Conservation (phyloP, 2,329 filamentous ascomycete genomes). For the Aureobasidium melanogenum region DNA sequence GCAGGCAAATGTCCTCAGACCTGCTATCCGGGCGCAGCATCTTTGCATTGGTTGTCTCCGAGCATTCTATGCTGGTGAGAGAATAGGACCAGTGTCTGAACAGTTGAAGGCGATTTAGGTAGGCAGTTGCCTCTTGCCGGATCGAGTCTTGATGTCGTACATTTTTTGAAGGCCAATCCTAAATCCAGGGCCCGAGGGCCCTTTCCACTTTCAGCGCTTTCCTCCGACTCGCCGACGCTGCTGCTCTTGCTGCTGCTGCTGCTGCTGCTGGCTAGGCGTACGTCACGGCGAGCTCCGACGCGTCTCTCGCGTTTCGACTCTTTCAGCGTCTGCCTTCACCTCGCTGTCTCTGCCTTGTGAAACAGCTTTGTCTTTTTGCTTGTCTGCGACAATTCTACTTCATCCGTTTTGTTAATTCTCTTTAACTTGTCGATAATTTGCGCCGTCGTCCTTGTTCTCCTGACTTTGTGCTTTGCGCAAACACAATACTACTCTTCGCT, state of each 20-base stretch:
- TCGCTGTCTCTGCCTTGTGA: not conserved
- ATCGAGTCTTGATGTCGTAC: conserved; percentile 7
- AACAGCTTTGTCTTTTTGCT: not conserved
- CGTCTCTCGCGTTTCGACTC: conserved; percentile 2
- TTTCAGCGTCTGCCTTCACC: not conserved
- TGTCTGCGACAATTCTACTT: not conserved
- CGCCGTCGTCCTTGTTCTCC: not conserved
- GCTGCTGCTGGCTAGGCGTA: not conserved
- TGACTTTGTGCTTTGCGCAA: not conserved
- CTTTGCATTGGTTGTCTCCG: conserved; percentile 21
- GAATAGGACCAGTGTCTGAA: not conserved
- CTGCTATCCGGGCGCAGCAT: conserved; percentile 16
- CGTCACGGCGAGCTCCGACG: not conserved
- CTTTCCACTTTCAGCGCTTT: too few species aligned
- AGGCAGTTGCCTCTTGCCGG: not conserved
- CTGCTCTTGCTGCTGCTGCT: not conserved
- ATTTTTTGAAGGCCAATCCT: not conserved
- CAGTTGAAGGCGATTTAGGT: not conserved
- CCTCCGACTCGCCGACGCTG: not conserved
- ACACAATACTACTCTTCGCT: not conserved
- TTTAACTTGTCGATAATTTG: not conserved
- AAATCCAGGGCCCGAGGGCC: not conserved
- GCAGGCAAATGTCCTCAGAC: not conserved
- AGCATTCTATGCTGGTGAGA: conserved; percentile 16
- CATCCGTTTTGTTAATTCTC: not conserved